Evolutionary conservation across 352 stramenopile genomes (phyloP).

Genomic region (Globisporangium echinulatum): DNA sequence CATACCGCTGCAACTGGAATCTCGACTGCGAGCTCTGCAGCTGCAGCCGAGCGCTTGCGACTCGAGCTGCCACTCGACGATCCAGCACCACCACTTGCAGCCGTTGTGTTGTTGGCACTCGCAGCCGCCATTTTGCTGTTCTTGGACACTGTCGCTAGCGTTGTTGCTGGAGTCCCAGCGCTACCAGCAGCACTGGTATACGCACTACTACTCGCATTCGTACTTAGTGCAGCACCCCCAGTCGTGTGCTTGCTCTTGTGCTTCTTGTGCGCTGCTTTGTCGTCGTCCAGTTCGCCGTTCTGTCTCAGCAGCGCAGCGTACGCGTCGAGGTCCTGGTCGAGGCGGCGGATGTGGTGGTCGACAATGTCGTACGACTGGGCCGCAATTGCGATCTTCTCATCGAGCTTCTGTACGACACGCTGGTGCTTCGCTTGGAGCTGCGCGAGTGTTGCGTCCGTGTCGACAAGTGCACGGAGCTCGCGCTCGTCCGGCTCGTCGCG

Average conservation of each 20-base stretch:
- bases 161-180: not conserved
- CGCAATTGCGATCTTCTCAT: slow-evolving; percentile 86
- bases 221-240: not conserved
- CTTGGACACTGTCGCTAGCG: slow-evolving; percentile 3
- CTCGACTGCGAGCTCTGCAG: slow-evolving; percentile 23
- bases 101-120: not conserved
- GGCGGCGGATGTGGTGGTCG: slow-evolving; percentile 78
- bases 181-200: not conserved
- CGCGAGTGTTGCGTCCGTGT: slow-evolving; percentile 36
- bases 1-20: slow-evolving; percentile 10
- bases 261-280: slow-evolving; percentile 46
- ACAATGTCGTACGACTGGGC: slow-evolving; percentile 84
- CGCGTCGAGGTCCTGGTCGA: slow-evolving; percentile 72
- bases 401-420: slow-evolving; percentile 76
- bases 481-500: slow-evolving; percentile 47
- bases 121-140: slow-evolving; percentile 8
- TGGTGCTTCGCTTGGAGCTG: slow-evolving; percentile 52
- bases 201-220: not conserved
- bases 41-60: slow-evolving; percentile 44
- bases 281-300: slow-evolving; percentile 77
- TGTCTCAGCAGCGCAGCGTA: slow-evolving; percentile 66
- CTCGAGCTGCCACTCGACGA: slow-evolving; percentile 9
- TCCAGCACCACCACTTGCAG: not conserved
- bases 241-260: slow-evolving; percentile 25
- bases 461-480: slow-evolving; percentile 64